Percentiles rank a stretch among this genome's conserved stretches.
Evolutionary conservation across 1,139 yeast genomes (phyloP).

Genomic region (Kodamaea plutei): DNA sequence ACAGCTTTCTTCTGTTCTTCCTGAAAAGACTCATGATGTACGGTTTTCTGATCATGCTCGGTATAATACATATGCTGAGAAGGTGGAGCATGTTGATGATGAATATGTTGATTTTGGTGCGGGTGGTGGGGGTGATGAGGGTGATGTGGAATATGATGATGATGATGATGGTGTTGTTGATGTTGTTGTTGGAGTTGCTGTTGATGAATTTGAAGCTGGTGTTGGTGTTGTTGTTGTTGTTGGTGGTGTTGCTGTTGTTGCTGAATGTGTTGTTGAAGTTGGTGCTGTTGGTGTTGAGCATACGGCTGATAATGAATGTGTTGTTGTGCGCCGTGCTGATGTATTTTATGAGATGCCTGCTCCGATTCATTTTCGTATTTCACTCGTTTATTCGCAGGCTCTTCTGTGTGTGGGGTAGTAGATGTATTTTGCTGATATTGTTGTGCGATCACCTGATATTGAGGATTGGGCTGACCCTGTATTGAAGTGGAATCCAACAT

Average conservation of each 20-base stretch:
- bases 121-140: conserved; percentile 25
- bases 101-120: conserved; percentile 13
- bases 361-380: neutral
- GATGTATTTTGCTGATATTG: too few species aligned
- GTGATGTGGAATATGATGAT: conserved; percentile 15
- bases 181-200: conserved; percentile 7
- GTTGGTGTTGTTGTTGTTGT: conserved; percentile 4
- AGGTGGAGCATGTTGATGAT: conserved; percentile 7
- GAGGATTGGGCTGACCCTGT: too few species aligned
- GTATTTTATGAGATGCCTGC: conserved; percentile 7
- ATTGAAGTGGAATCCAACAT: too few species aligned
- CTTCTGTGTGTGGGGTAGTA: neutral
- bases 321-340: conserved; percentile 4
- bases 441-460: too few species aligned
- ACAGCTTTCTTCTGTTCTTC: too few species aligned
- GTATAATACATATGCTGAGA: too few species aligned
- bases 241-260: conserved; percentile 6
- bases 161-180: conserved; percentile 7
- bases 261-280: conserved; percentile 1
- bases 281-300: conserved; percentile 7
- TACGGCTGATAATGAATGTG: conserved; percentile 4
- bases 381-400: neutral
- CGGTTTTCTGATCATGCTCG: too few species aligned
- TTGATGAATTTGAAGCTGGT: conserved; percentile 2
- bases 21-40: too few species aligned